A percentile compares a stretch with the other conserved stretches of the same genome.
Conservation (phyloP, 192 early-diverging fungal genomes). For the Coemansia reversa region DNA sequence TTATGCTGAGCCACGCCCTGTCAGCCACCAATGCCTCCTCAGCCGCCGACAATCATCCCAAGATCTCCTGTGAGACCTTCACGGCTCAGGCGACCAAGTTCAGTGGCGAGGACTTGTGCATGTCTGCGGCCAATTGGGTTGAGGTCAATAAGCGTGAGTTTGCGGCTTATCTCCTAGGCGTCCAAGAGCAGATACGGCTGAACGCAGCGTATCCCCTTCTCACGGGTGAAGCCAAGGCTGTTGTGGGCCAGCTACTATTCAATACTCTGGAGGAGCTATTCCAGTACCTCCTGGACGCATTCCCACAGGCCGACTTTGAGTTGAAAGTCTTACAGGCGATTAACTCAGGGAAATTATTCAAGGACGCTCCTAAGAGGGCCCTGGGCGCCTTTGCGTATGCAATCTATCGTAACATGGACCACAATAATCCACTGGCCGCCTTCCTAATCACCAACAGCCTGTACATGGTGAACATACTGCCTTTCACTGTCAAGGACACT, state of each 20-base stretch:
- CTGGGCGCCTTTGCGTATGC: not conserved
- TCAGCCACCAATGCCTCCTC: not conserved
- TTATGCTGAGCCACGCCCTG: not conserved
- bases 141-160: too few species aligned
- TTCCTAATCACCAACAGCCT: not conserved
- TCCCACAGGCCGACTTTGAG: not conserved
- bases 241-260: too few species aligned
- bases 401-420: not conserved
- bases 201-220: too few species aligned
- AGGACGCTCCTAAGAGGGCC: not conserved
- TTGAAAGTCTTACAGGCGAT: not conserved
- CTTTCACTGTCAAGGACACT: not conserved
- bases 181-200: too few species aligned
- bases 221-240: too few species aligned
- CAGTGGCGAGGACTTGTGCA: not conserved
- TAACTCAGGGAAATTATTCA: not conserved
- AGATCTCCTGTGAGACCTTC: not conserved
- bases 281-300: not conserved
- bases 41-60: not conserved
- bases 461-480: not conserved
- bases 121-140: too few species aligned
- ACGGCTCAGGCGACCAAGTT: not conserved
- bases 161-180: too few species aligned
- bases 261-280: too few species aligned
- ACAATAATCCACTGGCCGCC: not conserved